Evolutionary conservation across 2,329 filamentous ascomycete genomes (phyloP).

Genomic region (Grosmannia serpens): DNA sequence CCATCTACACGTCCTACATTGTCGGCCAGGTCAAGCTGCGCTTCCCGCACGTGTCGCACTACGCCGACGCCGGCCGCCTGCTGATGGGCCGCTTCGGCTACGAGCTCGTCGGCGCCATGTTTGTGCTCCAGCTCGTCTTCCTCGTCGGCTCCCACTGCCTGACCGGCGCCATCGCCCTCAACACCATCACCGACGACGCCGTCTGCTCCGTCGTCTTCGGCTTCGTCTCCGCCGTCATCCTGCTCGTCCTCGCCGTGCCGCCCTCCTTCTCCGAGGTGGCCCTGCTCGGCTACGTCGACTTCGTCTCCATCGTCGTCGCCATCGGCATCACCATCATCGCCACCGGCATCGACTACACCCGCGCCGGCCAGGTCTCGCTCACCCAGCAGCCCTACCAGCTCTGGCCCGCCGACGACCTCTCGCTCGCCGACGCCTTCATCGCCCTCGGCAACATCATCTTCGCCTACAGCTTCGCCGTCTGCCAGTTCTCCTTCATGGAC

Average conservation of each 20-base stretch:
- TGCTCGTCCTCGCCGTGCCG: constrained; percentile 33
- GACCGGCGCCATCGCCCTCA: constrained; percentile 59
- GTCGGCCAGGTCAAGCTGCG: constrained; percentile 34
- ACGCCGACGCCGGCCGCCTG: constrained; percentile 55
- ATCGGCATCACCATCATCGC: constrained; percentile 3
- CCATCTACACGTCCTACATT: constrained; percentile 29
- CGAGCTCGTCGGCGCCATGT: constrained; percentile 50
- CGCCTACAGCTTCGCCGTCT: constrained; percentile 49
- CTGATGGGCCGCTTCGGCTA: constrained; percentile 49
- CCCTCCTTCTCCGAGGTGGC: constrained; percentile 37
- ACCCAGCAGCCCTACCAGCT: constrained; percentile 19
- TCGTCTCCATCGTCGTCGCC: constrained; percentile 27
- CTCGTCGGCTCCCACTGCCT: constrained; percentile 61
- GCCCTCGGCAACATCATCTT: constrained; percentile 59
- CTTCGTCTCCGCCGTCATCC: constrained; percentile 32
- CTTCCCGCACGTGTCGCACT: constrained; percentile 48
- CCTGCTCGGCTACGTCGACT: constrained; percentile 41
- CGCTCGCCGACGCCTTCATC: constrained; percentile 44
- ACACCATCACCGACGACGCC: constrained; percentile 47
- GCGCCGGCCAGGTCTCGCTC: constrained; percentile 35
- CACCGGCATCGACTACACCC: constrained; percentile 2
- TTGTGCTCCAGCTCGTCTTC: constrained; percentile 54
- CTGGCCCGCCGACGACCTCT: constrained; percentile 32
- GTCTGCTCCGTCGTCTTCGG: constrained; percentile 33
- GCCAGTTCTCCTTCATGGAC: constrained; percentile 42